phyloP scores from a whole-genome alignment of 2,329 filamentous ascomycete species.

The Delphinella strobiligena region DNA sequence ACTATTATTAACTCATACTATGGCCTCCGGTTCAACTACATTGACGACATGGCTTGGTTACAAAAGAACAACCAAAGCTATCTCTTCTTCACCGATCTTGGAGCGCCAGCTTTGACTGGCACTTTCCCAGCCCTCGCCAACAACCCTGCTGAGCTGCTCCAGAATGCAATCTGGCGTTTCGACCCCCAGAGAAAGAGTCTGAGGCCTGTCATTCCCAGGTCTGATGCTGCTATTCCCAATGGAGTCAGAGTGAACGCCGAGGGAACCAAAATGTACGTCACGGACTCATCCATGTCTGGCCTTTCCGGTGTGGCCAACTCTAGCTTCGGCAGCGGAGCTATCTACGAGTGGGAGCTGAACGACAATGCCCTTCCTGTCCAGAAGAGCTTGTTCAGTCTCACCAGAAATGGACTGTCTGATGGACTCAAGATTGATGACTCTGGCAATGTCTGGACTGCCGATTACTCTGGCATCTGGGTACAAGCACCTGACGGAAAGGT shows the following conservation, averaged over 20 bases:
- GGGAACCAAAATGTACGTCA: neutral
- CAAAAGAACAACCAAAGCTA: conserved; percentile 6
- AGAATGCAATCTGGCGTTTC: neutral
- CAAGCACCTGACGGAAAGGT: neutral
- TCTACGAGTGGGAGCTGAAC: neutral
- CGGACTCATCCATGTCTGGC: neutral
- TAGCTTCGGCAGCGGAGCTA: neutral
- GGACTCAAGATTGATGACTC: neutral
- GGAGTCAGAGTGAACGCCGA: neutral
- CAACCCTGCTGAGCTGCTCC: neutral
- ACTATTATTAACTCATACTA: conserved; percentile 10
- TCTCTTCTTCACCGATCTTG: conserved; percentile 11
- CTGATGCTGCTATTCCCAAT: neutral
- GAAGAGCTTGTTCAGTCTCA: neutral
- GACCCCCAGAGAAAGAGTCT: neutral
- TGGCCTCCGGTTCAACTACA: conserved; percentile 10
- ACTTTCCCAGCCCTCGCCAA: neutral
- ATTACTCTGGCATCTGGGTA: neutral
- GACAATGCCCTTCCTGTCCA: neutral
- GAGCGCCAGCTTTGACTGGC: neutral
- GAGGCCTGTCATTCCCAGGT: neutral
- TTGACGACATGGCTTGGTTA: conserved; percentile 10
- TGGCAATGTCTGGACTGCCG: neutral
- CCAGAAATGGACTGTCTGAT: neutral
- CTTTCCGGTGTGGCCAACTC: neutral